Base-by-base conservation (phyloP, 2,329 filamentous ascomycete genomes). In the Coccinonectria pachysandricola region DNA sequence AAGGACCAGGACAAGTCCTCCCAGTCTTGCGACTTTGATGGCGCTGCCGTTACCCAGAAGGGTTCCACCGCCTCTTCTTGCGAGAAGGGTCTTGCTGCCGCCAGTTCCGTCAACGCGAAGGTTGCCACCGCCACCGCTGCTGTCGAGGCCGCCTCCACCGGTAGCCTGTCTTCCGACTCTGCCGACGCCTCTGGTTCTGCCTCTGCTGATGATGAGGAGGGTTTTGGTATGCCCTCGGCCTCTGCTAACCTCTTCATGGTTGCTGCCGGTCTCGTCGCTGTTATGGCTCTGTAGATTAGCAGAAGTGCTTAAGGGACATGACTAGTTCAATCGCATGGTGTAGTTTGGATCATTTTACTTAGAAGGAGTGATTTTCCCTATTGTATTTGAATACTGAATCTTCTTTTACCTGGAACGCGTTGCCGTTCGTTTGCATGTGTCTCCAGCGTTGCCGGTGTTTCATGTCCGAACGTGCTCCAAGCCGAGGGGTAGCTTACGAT, bases 11-110 rank as follows among this genome's bases (percentile, higher is more conserved):
- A 65, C 41, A 63, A 63, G 35, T 55, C 58, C 25, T 50, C 59
- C 14, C 58, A 59, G 28, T 77, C 82, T 16, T 92, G 83, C 52
- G 64, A 75, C 62, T 87, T 87, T 57, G 60, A 68, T 31, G 79
- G 81, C 43, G 60, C 74, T 43, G 82, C 78, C 24, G 60, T 61
- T 31, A 60, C 68, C 28, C 67, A 68, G 53, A 52, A 62, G 32
- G 17, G 63, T 24, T 45, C 57, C 23, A 59, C 61, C 17, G 56
- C 66, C 9, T 57, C 59, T 15, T 54, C 53, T 30, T 88, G 83
- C 67, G 50, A 57, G 27, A 44, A 55, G 24, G 62, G 78, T 30
- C 59, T 91, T 31, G 56, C 60, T 17, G 65, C 73, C 37, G 82
- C 79, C 32, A 79, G 75, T 43, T 59, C 70, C 16, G 64, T 63